Evolutionary conservation across 140 eudicot genomes (phyloP).

Genomic region (Stevia rebaudiana): DNA sequence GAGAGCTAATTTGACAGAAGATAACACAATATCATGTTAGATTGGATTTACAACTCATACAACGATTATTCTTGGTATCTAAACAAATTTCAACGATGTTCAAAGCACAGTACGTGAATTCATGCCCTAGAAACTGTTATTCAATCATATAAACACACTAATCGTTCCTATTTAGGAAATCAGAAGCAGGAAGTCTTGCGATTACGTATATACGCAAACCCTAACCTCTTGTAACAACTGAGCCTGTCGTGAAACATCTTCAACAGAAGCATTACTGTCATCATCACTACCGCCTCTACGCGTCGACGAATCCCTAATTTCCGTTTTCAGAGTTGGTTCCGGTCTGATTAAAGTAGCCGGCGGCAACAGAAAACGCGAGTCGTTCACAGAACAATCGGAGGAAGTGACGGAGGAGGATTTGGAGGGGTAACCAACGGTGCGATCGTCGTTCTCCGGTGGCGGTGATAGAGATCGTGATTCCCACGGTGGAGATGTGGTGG

Average conservation of each 20-base stretch:
- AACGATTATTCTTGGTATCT: background rate
- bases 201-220: background rate
- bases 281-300: slow-evolving; percentile 24
- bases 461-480: slow-evolving; percentile 24
- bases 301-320: slow-evolving; percentile 53
- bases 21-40: background rate
- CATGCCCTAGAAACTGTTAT: background rate
- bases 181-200: background rate
- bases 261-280: slow-evolving; percentile 29
- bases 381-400: slow-evolving; percentile 18
- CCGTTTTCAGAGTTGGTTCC: slow-evolving; percentile 30
- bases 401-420: slow-evolving; percentile 31
- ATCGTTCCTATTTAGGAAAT: background rate
- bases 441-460: slow-evolving; percentile 17
- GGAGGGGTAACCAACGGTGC: background rate
- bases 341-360: slow-evolving; percentile 28
- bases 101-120: background rate
- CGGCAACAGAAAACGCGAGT: slow-evolving; percentile 34
- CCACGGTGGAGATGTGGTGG: slow-evolving; percentile 31
- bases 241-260: slow-evolving; percentile 62
- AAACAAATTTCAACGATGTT: background rate
- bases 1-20: slow-evolving; percentile 47
- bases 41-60: background rate
- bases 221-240: slow-evolving; percentile 75
- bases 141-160: background rate